Evolutionary conservation across 179 eudicot species (phyloP), one percentile per base, ranked within the genome.

Genomic region (Corrigiola litoralis): DNA sequence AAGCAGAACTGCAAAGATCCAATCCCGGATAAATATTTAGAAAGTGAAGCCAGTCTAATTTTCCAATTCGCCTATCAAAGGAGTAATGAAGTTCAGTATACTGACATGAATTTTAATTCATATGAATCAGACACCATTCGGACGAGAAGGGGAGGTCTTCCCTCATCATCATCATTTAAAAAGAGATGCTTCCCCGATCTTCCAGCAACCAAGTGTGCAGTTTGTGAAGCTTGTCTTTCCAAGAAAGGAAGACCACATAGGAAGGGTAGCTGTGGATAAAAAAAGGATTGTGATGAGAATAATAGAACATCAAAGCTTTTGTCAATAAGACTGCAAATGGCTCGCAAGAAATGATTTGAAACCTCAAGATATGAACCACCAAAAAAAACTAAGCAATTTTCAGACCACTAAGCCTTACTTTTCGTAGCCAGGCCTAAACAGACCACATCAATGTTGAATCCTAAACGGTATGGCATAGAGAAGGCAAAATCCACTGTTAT

Each of bases 181-280:
- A 92, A 92, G 51, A 92, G 89, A 82, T 92, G 98, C 79, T 80
- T 89, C 73, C 98, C 96, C 14, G 97, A 83, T 77, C 92, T 89
- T 68, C 98, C 96, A 45, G 84, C 96, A 74, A 92, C 61, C 86
- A 82, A 72, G 65, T 91, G 97, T 49, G 98, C 96, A 29, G 96
- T 87, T 82, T 87, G 84, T 28, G 87, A 72, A 47, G 91, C 89
- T 71, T 85, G 85, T 75, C 79, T 85, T 67, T 89, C 96, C 65
- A 89, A 75, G 73, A 89, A 89, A 55, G 86, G 79, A 71, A 92
- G 80, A 36, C 98, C 98, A 62, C 98, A 89, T 66, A 92, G 94
- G 62, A 89, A 75, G 5, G 98, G 98, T 36, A 92, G 82, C 98
- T 92, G 73, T 28, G 31, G 46, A 70, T 49, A 28, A 33, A 41